These are phyloP conservation scores for Seiridium unicorne DNA, from an alignment of 2,329 filamentous ascomycete genomes.

Conservation along the genomic window DNA sequence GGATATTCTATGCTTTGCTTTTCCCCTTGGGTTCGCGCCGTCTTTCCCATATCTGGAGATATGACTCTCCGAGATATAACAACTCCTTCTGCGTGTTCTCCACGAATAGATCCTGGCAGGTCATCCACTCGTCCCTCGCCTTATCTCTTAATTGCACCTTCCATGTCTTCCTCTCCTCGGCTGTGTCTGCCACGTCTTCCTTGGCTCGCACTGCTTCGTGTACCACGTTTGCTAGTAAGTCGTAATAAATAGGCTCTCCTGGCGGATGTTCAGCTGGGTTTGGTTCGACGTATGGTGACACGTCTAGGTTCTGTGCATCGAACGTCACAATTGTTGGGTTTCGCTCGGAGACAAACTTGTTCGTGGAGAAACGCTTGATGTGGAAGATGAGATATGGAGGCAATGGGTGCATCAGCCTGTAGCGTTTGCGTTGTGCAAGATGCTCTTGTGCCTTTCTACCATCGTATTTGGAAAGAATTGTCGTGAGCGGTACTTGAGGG, in stretches of 20 bases:
- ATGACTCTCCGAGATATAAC: constrained; percentile 88
- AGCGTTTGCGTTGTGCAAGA: constrained; percentile 82
- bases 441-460: constrained; percentile 85
- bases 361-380: constrained; percentile 93
- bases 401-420: constrained; percentile 84
- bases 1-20: constrained; percentile 5
- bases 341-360: constrained; percentile 94
- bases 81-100: constrained; percentile 86
- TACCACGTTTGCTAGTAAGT: constrained; percentile 92
- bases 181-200: constrained; percentile 86
- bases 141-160: constrained; percentile 86
- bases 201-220: constrained; percentile 76
- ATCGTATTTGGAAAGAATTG: constrained; percentile 89
- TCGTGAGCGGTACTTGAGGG: constrained; percentile 80
- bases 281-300: constrained; percentile 88
- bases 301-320: constrained; percentile 78
- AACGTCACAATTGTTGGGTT: constrained; percentile 99
- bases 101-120: constrained; percentile 91
- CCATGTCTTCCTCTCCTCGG: constrained; percentile 87
- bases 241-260: constrained; percentile 87
- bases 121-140: constrained; percentile 82
- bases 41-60: constrained; percentile 95
- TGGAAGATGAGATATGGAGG: constrained; percentile 92
- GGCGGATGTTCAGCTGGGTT: constrained; percentile 69
- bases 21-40: constrained; percentile 54